Evolutionary conservation across 2,329 filamentous ascomycete species (phyloP).

Genomic region (Talaromyces marneffei): DNA sequence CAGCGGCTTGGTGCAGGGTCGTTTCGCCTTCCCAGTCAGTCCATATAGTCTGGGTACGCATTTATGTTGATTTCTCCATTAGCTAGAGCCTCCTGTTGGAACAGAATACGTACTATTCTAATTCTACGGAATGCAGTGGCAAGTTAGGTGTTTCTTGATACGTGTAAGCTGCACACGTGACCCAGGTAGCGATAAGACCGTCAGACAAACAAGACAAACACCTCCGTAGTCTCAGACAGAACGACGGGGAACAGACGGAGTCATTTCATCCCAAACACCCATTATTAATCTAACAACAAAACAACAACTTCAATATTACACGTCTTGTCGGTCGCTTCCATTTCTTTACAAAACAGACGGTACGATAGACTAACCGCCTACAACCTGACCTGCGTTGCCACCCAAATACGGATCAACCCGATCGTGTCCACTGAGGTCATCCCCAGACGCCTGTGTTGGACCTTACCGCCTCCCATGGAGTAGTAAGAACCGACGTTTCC

Average conservation of each 20-base stretch:
- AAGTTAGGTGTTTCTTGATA: no score
- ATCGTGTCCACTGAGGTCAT: not conserved
- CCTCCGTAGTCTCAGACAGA: not conserved
- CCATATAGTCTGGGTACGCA: not conserved
- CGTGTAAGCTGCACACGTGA: no score
- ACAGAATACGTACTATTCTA: no score
- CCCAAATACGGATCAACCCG: not conserved
- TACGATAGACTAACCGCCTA: not conserved
- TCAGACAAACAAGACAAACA: slow-evolving; percentile 5
- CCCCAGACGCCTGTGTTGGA: slow-evolving; percentile 3
- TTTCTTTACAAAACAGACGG: not conserved
- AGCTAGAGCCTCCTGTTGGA: not conserved
- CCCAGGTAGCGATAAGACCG: not conserved
- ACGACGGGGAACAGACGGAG: not conserved
- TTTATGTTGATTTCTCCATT: slow-evolving; percentile 4
- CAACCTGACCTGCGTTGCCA: not conserved
- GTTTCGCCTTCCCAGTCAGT: slow-evolving; percentile 1
- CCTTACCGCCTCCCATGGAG: slow-evolving; percentile 13
- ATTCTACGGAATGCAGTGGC: no score
- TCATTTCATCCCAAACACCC: not conserved
- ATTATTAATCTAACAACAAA: slow-evolving; percentile 7
- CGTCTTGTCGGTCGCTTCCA: not conserved
- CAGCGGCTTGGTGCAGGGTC: not conserved
- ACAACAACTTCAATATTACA: not conserved
- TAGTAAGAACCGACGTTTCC: slow-evolving; percentile 2